Percentiles rank a stretch among this genome's conserved stretches.
phyloP scores from a whole-genome alignment of 2,329 filamentous ascomycete genomes.

The Coleophoma eucalyptorum region DNA sequence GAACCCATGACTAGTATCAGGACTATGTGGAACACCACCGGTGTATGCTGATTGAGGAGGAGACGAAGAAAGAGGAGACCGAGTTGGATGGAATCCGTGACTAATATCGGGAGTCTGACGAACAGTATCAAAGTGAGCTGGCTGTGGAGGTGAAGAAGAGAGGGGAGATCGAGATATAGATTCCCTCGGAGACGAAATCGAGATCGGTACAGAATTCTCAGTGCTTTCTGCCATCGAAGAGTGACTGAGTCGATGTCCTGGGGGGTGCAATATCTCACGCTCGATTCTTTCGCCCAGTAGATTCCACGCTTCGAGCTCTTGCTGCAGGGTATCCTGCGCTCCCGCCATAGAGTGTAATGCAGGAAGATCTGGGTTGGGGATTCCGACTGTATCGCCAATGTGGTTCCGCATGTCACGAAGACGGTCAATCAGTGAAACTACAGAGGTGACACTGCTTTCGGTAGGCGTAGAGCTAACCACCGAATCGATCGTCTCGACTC shows the following conservation, averaged over 20 bases:
- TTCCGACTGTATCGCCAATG: constrained; percentile 13
- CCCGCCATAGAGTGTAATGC: constrained; percentile 1
- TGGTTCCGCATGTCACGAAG: constrained; percentile 13
- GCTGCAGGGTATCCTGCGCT: constrained; percentile 8
- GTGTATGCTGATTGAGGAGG: no score
- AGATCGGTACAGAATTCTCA: constrained; percentile 6
- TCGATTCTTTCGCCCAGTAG: constrained; percentile 15
- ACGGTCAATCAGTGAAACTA: constrained; percentile 9
- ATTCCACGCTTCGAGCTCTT: constrained; percentile 19
- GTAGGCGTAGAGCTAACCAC: constrained; percentile 1
- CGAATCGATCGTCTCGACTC: constrained; percentile 13
- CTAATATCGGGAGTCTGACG: no score
- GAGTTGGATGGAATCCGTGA: no score
- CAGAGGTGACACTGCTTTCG: neutral
- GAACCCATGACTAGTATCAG: no score
- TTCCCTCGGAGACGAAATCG: constrained; percentile 3
- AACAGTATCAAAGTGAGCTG: no score
- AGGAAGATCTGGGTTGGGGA: constrained; percentile 1
- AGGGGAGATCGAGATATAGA: constrained; percentile 4
- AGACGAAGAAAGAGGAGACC: no score
- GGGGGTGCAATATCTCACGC: constrained; percentile 14
- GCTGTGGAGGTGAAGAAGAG: neutral
- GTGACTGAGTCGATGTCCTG: constrained; percentile 2
- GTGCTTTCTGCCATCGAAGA: neutral
- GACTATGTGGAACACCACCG: no score